A percentile compares a stretch with the other conserved stretches of the same genome.
These are phyloP conservation scores for Phytopythium oedochilum DNA, from an alignment of 352 stramenopile genomes.

Conservation along the genomic window DNA sequence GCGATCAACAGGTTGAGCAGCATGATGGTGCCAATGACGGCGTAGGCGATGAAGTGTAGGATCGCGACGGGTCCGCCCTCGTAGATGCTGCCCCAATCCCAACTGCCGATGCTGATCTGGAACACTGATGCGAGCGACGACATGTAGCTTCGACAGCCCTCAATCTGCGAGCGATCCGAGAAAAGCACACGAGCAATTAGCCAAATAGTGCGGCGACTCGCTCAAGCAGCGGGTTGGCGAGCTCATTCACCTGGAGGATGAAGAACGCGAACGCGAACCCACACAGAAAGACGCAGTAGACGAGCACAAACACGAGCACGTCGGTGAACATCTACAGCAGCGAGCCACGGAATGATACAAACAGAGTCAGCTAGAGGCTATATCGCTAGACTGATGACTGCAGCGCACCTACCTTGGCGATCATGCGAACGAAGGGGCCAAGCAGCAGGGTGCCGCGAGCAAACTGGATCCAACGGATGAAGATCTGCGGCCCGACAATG, in stretches of 20 bases:
- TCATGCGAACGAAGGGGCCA: slow-evolving; percentile 81
- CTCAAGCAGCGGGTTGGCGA: too few species aligned
- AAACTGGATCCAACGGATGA: slow-evolving; percentile 82
- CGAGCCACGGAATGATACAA: too few species aligned
- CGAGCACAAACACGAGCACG: slow-evolving; percentile 67
- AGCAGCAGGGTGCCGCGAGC: slow-evolving; percentile 57
- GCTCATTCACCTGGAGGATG: slow-evolving; percentile 77
- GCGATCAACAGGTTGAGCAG: slow-evolving; percentile 75
- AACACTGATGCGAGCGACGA: slow-evolving; percentile 50
- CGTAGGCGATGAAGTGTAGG: slow-evolving; percentile 66
- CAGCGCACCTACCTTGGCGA: slow-evolving; percentile 67
- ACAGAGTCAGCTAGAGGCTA: too few species aligned
- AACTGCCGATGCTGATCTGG: slow-evolving; percentile 69
- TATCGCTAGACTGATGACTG: too few species aligned
- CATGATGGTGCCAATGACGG: slow-evolving; percentile 81
- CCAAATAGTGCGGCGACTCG: too few species aligned
- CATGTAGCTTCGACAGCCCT: slow-evolving; percentile 66
- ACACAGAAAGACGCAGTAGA: slow-evolving; percentile 68
- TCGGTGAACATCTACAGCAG: slow-evolving; percentile 70
- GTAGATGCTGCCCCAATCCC: slow-evolving; percentile 71
- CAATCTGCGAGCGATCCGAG: slow-evolving; percentile 40
- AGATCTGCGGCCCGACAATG: slow-evolving; percentile 73
- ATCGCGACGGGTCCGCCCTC: slow-evolving; percentile 67
- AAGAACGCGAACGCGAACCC: slow-evolving; percentile 81
- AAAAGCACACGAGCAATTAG: too few species aligned